phyloP scores from a whole-genome alignment of 1,284 basidiomycete species.

The Sporisorium reilianum region DNA sequence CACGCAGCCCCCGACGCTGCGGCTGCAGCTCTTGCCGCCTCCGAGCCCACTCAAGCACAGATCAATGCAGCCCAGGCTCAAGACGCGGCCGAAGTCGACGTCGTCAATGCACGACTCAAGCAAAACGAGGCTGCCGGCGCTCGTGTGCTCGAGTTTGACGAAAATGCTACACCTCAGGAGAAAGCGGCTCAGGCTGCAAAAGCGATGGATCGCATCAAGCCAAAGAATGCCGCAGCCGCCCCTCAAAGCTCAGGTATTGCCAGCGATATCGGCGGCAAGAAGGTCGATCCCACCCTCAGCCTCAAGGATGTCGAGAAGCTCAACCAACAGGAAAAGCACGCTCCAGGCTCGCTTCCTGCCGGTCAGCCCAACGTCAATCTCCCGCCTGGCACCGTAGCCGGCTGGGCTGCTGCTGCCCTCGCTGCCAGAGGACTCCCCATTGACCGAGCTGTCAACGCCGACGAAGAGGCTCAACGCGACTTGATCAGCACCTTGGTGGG shows the following conservation, averaged over 20 bases:
- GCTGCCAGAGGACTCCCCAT: conserved; percentile 41
- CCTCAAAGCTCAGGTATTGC: conserved; percentile 38
- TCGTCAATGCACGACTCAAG: conserved; percentile 36
- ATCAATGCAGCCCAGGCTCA: conserved; percentile 44
- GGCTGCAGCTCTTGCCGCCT: neutral
- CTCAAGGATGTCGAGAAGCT: conserved; percentile 61
- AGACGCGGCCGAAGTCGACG: conserved; percentile 42
- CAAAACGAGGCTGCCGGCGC: conserved; percentile 59
- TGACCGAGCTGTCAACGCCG: conserved; percentile 27
- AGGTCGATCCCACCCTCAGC: conserved; percentile 58
- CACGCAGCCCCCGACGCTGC: conserved; percentile 22
- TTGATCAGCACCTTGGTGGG: conserved; percentile 55
- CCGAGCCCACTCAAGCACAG: conserved; percentile 30
- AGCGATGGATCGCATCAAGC: conserved; percentile 49
- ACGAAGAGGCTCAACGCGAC: conserved; percentile 47
- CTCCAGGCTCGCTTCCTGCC: conserved; percentile 56
- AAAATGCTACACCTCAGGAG: conserved; percentile 62
- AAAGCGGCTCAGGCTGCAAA: conserved; percentile 60
- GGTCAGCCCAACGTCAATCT: conserved; percentile 52
- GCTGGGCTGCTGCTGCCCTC: conserved; percentile 59
- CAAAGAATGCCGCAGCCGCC: conserved; percentile 35
- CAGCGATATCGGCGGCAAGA: conserved; percentile 57
- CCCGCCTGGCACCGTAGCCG: conserved; percentile 54
- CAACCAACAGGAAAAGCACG: conserved; percentile 50
- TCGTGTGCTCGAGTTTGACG: conserved; percentile 59